These are phyloP conservation scores for Ophiostoma triangulosporum DNA, from an alignment of 2,329 filamentous ascomycete genomes.

Conservation along the genomic window DNA sequence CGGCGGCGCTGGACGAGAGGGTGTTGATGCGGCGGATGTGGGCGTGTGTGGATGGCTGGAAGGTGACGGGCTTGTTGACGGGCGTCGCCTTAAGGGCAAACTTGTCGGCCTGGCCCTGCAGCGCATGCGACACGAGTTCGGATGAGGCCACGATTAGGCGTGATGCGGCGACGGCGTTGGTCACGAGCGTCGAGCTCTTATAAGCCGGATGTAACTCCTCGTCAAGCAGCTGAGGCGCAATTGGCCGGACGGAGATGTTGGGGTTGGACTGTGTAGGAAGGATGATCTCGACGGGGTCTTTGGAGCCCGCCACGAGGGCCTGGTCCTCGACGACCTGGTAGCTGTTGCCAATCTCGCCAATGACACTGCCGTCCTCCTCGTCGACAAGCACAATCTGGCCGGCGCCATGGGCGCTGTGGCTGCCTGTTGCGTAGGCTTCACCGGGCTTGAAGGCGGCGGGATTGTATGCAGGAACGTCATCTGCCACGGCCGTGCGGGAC, in stretches of 20 bases:
- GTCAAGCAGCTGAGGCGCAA: slow-evolving; percentile 57
- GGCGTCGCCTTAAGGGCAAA: slow-evolving; percentile 75
- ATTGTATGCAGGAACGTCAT: slow-evolving; percentile 55
- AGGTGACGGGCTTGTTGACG: slow-evolving; percentile 67
- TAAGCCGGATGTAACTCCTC: slow-evolving; percentile 85
- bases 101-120: slow-evolving; percentile 63
- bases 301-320: slow-evolving; percentile 70
- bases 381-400: slow-evolving; percentile 87
- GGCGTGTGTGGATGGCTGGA: slow-evolving; percentile 70
- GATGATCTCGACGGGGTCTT: slow-evolving; percentile 73
- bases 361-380: slow-evolving; percentile 89
- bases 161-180: slow-evolving; percentile 76
- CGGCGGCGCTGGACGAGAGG: slow-evolving; percentile 68
- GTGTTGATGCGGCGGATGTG: slow-evolving; percentile 80
- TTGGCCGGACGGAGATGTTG: slow-evolving; percentile 52
- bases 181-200: slow-evolving; percentile 71
- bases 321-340: slow-evolving; percentile 48
- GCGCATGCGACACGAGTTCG: slow-evolving; percentile 60
- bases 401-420: slow-evolving; percentile 39
- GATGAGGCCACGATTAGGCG: slow-evolving; percentile 85
- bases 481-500: slow-evolving; percentile 21
- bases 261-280: slow-evolving; percentile 54
- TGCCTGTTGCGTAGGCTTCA: slow-evolving; percentile 58
- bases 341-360: slow-evolving; percentile 49
- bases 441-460: slow-evolving; percentile 69